A percentile compares a stretch with the other conserved stretches of the same genome.
These are phyloP conservation scores for Backusella westeae DNA, from an alignment of 192 early-diverging fungal species.

Conservation along the genomic window DNA sequence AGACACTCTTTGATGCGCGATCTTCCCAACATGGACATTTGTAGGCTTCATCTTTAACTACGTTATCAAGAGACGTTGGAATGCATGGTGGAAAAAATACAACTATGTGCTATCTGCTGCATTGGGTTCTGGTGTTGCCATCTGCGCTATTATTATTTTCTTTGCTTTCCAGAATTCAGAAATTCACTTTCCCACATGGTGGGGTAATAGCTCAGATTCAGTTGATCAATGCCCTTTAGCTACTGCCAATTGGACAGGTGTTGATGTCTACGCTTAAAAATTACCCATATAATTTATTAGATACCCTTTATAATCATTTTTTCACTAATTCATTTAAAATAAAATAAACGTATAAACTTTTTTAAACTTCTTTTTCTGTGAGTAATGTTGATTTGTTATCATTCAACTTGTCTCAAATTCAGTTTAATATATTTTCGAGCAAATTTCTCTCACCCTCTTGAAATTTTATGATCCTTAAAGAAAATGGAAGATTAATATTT, in stretches of 20 bases:
- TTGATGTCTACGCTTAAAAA: slow-evolving; percentile 43
- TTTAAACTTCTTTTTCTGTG: too few relatives aligned
- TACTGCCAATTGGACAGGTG: slow-evolving; percentile 37
- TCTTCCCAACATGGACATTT: slow-evolving; percentile 44
- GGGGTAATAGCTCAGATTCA: slow-evolving; percentile 44
- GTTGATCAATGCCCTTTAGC: slow-evolving; percentile 53
- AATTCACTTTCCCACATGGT: slow-evolving; percentile 51
- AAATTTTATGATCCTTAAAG: too few relatives aligned
- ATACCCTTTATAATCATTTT: too few relatives aligned
- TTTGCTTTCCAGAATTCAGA: slow-evolving; percentile 42
- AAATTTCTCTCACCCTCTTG: too few relatives aligned
- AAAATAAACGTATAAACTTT: too few relatives aligned
- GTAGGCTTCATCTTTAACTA: slow-evolving; percentile 71
- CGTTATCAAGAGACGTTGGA: slow-evolving; percentile 60
- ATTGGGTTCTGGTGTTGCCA: slow-evolving; percentile 46
- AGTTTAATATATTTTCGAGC: too few relatives aligned
- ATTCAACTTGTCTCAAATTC: too few relatives aligned
- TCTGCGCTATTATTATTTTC: slow-evolving; percentile 45
- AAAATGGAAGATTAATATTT: too few relatives aligned
- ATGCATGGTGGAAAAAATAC: slow-evolving; percentile 59
- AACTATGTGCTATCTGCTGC: slow-evolving; percentile 55
- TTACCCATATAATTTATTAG: too few relatives aligned
- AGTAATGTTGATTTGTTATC: too few relatives aligned
- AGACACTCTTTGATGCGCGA: too few relatives aligned
- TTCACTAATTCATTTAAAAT: too few relatives aligned